These are phyloP conservation scores for Purpureocillium takamizusanense DNA, from an alignment of 2,329 filamentous ascomycete genomes.

Conservation along the genomic window DNA sequence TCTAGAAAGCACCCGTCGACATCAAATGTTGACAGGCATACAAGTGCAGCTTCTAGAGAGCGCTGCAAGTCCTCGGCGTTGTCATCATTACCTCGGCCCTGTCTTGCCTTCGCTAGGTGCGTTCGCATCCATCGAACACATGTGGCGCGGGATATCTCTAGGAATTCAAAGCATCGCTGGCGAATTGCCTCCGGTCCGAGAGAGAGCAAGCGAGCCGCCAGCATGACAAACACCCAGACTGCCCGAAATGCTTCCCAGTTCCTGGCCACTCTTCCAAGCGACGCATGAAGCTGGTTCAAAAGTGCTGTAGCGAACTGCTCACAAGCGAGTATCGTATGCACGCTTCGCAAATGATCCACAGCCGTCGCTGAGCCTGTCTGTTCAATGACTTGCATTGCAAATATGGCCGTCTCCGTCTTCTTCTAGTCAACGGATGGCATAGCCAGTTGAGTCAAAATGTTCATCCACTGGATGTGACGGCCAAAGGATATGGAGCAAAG, in stretches of 20 bases:
- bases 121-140: not conserved
- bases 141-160: not conserved
- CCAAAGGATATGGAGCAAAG: slow-evolving; percentile 41
- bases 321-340: slow-evolving; percentile 26
- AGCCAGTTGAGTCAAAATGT: slow-evolving; percentile 42
- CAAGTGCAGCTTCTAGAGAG: slow-evolving; percentile 1
- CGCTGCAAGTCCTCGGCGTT: not conserved
- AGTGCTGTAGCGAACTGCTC: slow-evolving; percentile 16
- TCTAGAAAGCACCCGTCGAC: not conserved
- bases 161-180: not conserved
- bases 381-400: slow-evolving; percentile 39
- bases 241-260: slow-evolving; percentile 4
- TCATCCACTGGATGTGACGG: slow-evolving; percentile 41
- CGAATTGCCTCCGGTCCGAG: not conserved
- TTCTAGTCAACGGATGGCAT: slow-evolving; percentile 40
- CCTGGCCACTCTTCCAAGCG: not conserved
- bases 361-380: slow-evolving; percentile 31
- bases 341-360: slow-evolving; percentile 11
- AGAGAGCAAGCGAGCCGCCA: not conserved
- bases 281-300: slow-evolving; percentile 1
- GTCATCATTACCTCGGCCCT: not conserved
- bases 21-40: slow-evolving; percentile 4
- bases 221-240: not conserved
- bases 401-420: slow-evolving; percentile 33
- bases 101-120: too few species aligned